phyloP scores from a whole-genome alignment of 371 early-diverging fungal species.

The Blakeslea trispora region DNA sequence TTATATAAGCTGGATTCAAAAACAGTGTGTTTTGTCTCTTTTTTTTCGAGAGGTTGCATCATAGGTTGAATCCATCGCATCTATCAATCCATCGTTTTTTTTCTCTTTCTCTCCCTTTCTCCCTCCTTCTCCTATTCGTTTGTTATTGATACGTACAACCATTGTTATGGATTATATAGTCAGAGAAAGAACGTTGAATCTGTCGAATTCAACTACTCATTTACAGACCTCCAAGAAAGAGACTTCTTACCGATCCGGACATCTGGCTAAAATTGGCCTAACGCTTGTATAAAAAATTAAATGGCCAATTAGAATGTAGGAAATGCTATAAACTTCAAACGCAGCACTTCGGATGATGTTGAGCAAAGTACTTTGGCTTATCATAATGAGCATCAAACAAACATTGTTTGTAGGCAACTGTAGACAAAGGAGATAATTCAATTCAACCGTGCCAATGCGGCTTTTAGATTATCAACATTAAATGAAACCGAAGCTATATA shows the following conservation, averaged over 20 bases:
- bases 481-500: too few species aligned
- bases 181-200: slow-evolving; percentile 32
- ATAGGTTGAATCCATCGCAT: slow-evolving; percentile 2
- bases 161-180: slow-evolving; percentile 37
- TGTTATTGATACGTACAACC: slow-evolving; percentile 28
- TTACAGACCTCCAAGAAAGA: slow-evolving; percentile 23
- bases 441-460: too few species aligned
- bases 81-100: slow-evolving; percentile 1
- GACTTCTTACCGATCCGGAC: not conserved
- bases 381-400: too few species aligned
- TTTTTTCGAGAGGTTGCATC: too few species aligned
- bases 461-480: too few species aligned
- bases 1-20: not conserved
- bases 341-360: too few species aligned
- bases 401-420: too few species aligned
- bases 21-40: not conserved
- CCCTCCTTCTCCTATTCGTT: slow-evolving; percentile 1
- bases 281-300: not conserved
- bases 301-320: too few species aligned
- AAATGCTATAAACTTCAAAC: too few species aligned
- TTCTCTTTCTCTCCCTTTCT: not conserved
- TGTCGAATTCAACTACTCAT: slow-evolving; percentile 18
- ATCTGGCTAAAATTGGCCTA: not conserved
- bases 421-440: too few species aligned
- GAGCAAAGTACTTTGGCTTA: too few species aligned